Conservation (phyloP, 306 rosid genomes). For the Arachis hypogaea region DNA sequence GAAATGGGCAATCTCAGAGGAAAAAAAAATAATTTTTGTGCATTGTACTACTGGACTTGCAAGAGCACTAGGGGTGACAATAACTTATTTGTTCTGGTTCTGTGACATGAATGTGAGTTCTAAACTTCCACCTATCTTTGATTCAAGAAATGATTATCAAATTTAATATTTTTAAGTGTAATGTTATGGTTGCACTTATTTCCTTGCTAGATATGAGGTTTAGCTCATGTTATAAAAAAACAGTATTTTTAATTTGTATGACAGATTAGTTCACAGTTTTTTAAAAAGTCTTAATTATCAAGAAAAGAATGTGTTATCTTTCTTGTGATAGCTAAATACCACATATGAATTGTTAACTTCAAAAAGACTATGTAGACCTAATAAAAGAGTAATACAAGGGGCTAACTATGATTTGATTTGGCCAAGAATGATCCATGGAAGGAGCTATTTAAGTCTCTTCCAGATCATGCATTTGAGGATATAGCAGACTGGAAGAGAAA, state of each 20-base stretch:
- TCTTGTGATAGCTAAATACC: constrained; percentile 60
- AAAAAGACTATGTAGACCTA: constrained; percentile 93
- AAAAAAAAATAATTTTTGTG: constrained; percentile 78
- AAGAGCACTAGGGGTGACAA: constrained; percentile 93
- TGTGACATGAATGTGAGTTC: constrained; percentile 72
- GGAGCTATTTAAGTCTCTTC: constrained; percentile 87
- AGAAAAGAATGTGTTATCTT: neutral
- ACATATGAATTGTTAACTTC: constrained; percentile 78
- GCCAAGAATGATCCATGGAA: constrained; percentile 83
- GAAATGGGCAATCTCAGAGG: constrained; percentile 84
- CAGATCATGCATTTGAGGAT: constrained; percentile 78
- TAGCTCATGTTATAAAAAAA: no score
- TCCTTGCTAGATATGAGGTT: no score
- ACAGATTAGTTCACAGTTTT: no score
- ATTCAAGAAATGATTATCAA: neutral
- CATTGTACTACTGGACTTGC: constrained; percentile 96
- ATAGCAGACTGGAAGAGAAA: constrained; percentile 88
- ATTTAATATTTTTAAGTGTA: no score
- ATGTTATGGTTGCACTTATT: no score
- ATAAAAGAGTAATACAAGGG: constrained; percentile 70
- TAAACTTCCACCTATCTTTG: constrained; percentile 12
- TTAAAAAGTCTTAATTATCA: no score
- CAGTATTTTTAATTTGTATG: no score
- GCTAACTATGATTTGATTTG: constrained; percentile 70
- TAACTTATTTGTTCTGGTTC: constrained; percentile 90